Conservation (phyloP, 371 early-diverging fungal genomes). For the Zopfochytrium polystomum region DNA sequence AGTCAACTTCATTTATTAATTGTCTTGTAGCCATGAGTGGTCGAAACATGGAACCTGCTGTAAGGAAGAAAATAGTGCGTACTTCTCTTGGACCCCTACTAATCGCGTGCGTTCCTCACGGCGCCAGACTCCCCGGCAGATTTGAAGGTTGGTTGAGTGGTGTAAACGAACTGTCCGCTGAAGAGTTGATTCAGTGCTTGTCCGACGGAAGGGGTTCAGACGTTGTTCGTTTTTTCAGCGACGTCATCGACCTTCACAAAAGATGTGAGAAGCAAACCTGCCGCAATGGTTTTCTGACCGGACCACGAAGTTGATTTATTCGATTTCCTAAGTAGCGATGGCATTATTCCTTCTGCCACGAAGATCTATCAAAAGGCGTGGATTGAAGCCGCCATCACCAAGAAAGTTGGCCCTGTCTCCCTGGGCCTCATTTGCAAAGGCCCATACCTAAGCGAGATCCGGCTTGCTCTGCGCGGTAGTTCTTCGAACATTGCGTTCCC, state of each 20-base stretch:
- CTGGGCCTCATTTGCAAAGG: slow-evolving; percentile 25
- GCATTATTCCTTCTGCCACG: slow-evolving; percentile 57
- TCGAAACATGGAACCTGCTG: slow-evolving; percentile 30
- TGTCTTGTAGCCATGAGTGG: slow-evolving; percentile 12
- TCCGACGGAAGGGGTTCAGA: slow-evolving; percentile 7
- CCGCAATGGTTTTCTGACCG: background rate
- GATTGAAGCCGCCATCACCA: slow-evolving; percentile 24
- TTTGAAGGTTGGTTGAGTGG: slow-evolving; percentile 10
- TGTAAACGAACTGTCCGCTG: background rate
- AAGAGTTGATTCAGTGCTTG: slow-evolving; percentile 19
- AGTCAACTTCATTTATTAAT: slow-evolving; percentile 9
- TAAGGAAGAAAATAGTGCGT: slow-evolving; percentile 3
- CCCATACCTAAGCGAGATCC: slow-evolving; percentile 23
- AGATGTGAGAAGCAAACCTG: slow-evolving; percentile 7
- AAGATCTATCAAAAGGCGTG: slow-evolving; percentile 18
- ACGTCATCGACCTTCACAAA: slow-evolving; percentile 6
- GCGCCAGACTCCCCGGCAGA: slow-evolving; percentile 24
- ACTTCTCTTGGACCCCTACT: background rate
- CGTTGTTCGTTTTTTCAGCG: slow-evolving; percentile 17
- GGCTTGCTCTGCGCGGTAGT: slow-evolving; percentile 14
- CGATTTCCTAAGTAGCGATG: slow-evolving; percentile 49
- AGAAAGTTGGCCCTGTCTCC: slow-evolving; percentile 20
- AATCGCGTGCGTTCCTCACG: background rate
- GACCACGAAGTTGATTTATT: slow-evolving; percentile 47
- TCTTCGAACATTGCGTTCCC: background rate